phyloP scores from a whole-genome alignment of 768 basidiomycete genomes.

The Holtermanniella nyarrowii region DNA sequence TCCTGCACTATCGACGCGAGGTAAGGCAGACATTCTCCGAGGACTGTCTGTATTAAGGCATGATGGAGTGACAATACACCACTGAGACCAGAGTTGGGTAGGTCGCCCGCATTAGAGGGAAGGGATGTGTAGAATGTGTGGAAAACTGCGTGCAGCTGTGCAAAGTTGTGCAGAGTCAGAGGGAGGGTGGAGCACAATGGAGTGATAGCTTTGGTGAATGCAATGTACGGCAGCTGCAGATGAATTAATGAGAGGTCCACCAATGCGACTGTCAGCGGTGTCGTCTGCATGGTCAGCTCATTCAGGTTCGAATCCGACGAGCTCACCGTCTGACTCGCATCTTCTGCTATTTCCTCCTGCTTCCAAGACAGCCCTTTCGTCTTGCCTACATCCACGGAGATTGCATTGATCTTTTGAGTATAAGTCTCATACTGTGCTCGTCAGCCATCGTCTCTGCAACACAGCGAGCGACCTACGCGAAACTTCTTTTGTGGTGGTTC shows the following conservation, averaged over 20 bases:
- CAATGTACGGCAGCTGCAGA: slow-evolving; percentile 34
- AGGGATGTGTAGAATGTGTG: slow-evolving; percentile 25
- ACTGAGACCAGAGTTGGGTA: slow-evolving; percentile 30
- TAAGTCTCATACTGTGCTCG: slow-evolving; percentile 30
- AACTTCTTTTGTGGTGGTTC: slow-evolving; percentile 34
- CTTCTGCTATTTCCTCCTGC: slow-evolving; percentile 24
- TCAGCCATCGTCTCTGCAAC: neutral
- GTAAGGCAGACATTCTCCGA: slow-evolving; percentile 22
- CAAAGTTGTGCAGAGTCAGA: slow-evolving; percentile 35
- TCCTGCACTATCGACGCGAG: slow-evolving; percentile 16
- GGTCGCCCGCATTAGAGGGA: slow-evolving; percentile 14
- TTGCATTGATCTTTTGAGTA: slow-evolving; percentile 30
- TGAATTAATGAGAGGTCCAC: slow-evolving; percentile 37
- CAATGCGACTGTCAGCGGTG: slow-evolving; percentile 35
- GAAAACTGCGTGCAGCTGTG: slow-evolving; percentile 20
- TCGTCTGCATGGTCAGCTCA: slow-evolving; percentile 16
- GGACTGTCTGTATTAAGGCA: slow-evolving; percentile 33
- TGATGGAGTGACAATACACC: slow-evolving; percentile 35
- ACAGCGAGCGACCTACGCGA: slow-evolving; percentile 17
- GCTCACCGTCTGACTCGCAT: slow-evolving; percentile 27
- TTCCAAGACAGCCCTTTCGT: slow-evolving; percentile 28
- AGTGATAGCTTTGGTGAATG: slow-evolving; percentile 22
- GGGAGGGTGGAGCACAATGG: slow-evolving; percentile 37
- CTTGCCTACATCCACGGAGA: slow-evolving; percentile 33
- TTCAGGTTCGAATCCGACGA: neutral